Base-by-base conservation (phyloP, 2,329 filamentous ascomycete genomes). In the Penicillium sp. region DNA sequence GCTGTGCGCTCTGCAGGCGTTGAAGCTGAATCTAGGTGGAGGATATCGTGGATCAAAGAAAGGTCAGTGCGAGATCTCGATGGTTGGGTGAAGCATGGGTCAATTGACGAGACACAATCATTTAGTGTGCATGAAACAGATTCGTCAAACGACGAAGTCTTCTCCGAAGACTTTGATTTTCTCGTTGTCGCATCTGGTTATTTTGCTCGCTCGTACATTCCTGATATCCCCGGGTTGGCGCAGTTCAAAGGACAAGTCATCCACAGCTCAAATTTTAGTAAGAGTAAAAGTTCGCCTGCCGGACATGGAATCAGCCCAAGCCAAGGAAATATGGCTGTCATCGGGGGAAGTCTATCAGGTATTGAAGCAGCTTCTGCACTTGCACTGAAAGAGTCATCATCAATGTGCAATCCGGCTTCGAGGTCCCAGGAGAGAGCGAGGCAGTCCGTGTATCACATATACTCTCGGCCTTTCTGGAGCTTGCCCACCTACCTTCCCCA, bases 291-390 rank as follows among this genome's bases (percentile, higher is more conserved):
- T 4, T 38, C 34, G 3, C 43, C 64, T 29, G 3, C 43, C 2
- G 4, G 10, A n/a, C 38, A 58, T 23, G 44, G 59, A 4, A 36
- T 5, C 24, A 46, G 44, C 4, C 24, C 29, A 1, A 62, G 64
- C 0, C 76, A 77, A 1, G 81, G 82, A 16, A 89, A 85, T 63
- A 84, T 94, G 15, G 76, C 90, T 1, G 77, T 95, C 0, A 82
- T 91, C 1, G 90, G 90, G 0, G 89, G 89, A 0, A 88, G 91
- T 62, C 91, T 94, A 81, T 93, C 89, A 2, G 89, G 89, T 0
- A 82, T 88, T 5, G 90, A 95, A 73, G 86, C 87, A 45, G 86
- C 89, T 0, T 85, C 84, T 9, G 85, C 85, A 2, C 82, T 92
- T 45, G 88, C 88, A 10, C 78, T 84, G 4, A 84, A 91, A 56